phyloP scores from a whole-genome alignment of 371 early-diverging fungal genomes.

The Mucor indicus region DNA sequence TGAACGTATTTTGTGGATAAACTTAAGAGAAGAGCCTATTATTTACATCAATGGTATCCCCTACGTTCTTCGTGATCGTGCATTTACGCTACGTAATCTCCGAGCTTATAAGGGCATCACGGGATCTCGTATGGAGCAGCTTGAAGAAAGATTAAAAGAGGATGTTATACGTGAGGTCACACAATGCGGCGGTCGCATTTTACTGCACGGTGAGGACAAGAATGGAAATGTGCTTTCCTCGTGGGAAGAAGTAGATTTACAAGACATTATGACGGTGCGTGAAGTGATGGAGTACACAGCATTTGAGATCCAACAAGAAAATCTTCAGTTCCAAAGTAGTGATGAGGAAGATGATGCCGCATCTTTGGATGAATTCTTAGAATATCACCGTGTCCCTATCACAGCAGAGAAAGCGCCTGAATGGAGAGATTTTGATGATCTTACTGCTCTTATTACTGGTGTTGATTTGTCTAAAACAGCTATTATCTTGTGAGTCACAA shows the following conservation, averaged over 20 bases:
- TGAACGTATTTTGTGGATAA: slow-evolving; percentile 64
- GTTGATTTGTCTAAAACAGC: slow-evolving; percentile 40
- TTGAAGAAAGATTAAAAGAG: slow-evolving; percentile 67
- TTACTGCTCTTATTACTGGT: slow-evolving; percentile 38
- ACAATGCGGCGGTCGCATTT: slow-evolving; percentile 53
- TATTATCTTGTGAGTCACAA: slow-evolving; percentile 50
- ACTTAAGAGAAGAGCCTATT: slow-evolving; percentile 75
- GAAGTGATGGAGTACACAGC: slow-evolving; percentile 51
- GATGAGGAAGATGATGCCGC: slow-evolving; percentile 3
- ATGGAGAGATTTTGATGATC: slow-evolving; percentile 56
- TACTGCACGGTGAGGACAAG: slow-evolving; percentile 62
- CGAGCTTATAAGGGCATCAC: slow-evolving; percentile 72
- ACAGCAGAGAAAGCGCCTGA: slow-evolving; percentile 65
- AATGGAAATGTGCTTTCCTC: slow-evolving; percentile 48
- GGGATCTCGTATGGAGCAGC: slow-evolving; percentile 57
- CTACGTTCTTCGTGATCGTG: slow-evolving; percentile 71
- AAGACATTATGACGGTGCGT: slow-evolving; percentile 53
- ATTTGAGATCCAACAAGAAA: slow-evolving; percentile 19
- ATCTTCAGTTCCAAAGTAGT: not conserved
- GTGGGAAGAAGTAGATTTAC: slow-evolving; percentile 60
- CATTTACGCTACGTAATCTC: slow-evolving; percentile 63
- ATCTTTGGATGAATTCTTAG: slow-evolving; percentile 6
- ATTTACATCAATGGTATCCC: slow-evolving; percentile 75
- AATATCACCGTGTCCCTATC: slow-evolving; percentile 59
- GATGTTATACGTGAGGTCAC: slow-evolving; percentile 63